These are phyloP conservation scores for Phialophora expanda DNA, from an alignment of 2,329 filamentous ascomycete genomes.

Conservation along the genomic window DNA sequence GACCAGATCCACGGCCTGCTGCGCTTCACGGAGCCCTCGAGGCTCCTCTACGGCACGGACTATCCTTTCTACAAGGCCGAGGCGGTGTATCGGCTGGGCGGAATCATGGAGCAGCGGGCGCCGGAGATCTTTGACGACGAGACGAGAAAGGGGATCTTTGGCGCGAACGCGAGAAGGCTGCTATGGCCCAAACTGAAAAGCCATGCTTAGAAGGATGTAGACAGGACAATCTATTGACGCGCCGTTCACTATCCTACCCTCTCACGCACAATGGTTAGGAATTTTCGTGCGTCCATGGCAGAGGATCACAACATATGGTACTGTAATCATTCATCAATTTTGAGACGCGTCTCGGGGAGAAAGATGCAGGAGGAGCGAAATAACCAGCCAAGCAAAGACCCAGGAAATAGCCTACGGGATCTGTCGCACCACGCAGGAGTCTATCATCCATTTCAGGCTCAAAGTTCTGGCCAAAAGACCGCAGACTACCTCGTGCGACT, in stretches of 20 bases:
- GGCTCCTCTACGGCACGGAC: slow-evolving; percentile 19
- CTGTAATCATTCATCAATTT: too few species aligned
- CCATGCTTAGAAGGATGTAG: not conserved
- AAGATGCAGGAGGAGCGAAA: too few species aligned
- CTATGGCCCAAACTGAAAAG: not conserved
- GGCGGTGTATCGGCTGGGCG: not conserved
- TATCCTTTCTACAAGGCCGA: slow-evolving; percentile 14
- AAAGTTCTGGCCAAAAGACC: too few species aligned
- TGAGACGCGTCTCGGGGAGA: too few species aligned
- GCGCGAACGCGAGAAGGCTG: not conserved
- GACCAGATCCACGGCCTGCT: slow-evolving; percentile 44
- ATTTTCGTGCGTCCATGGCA: too few species aligned
- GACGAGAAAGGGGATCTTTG: not conserved
- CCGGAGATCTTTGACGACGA: not conserved
- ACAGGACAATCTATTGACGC: not conserved
- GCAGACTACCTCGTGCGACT: too few species aligned
- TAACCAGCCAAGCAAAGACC: too few species aligned
- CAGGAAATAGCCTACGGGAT: too few species aligned
- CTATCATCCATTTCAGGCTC: too few species aligned
- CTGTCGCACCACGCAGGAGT: too few species aligned
- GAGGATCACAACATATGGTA: too few species aligned
- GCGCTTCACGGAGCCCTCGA: slow-evolving; percentile 4
- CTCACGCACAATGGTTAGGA: too few species aligned
- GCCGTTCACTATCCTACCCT: not conserved
- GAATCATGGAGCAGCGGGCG: not conserved